Base-by-base conservation (phyloP, 2,329 filamentous ascomycete species). In the Diaporthe citri region DNA sequence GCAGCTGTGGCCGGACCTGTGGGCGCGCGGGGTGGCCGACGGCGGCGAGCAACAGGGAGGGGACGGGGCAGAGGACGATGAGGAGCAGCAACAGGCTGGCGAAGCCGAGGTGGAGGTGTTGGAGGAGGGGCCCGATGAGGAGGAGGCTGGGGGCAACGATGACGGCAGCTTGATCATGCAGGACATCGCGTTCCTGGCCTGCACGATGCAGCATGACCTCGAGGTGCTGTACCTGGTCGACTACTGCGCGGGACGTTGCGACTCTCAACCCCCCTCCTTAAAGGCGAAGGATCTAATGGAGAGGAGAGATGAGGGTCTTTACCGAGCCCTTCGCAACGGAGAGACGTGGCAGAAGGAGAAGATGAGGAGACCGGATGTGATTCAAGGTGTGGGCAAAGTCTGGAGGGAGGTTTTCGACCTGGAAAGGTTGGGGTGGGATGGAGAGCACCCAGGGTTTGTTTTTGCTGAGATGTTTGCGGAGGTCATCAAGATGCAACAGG, bases 321-420 rank as follows among this genome's bases (percentile, higher is more conserved):
- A 81, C 76, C 74, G 71, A 9, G 75, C 75, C 12, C 69, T 82
- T 25, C 76, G 79, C 70, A 66, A 74, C 7, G 75, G 78, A 8
- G 39, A 57, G 13, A 39, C 17, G n/a, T 74, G 71, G 48, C 74
- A 75, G 8, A 59, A 74, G 20, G 77, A 79, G 1, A 62, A 72
- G 46, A 51, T 41, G 25, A 78, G 81, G 39, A 31, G 73, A 1
- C 76, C 78, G 1, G 82, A 83, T 69, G 78, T 83, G 13, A 77
- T 84, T 8, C 76, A 77, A 8, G 82, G 80, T 2, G 78, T 82
- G 0, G 80, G 79, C 17, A 81, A 76, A 73, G 77, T 77, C 8
- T 84, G 83, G 71, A 78, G 80, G 13, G 81, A 84, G 72, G 80
- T 83, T 1, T 79, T 81, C 62, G 80, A 83, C 25, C 71, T 84